Percentiles rank a stretch among this genome's conserved stretches.
Evolutionary conservation across 2,329 filamentous ascomycete genomes (phyloP).

Genomic region (Xylaria digitata): DNA sequence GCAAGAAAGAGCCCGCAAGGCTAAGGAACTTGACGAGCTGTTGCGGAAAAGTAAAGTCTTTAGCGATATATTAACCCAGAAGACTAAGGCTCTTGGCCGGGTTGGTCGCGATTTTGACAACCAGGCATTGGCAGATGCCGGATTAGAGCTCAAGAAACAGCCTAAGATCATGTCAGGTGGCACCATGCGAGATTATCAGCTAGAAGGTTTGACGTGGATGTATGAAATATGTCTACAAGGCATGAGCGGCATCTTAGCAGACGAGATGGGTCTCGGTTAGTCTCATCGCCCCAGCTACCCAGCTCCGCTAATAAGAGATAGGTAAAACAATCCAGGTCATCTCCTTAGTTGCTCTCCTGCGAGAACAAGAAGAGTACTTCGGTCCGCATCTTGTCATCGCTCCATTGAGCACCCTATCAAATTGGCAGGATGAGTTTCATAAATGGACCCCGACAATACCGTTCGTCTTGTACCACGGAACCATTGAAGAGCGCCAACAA

Average conservation of each 20-base stretch:
- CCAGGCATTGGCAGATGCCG: slow-evolving; percentile 69
- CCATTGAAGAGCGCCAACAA: slow-evolving; percentile 77
- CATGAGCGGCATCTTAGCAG: slow-evolving; percentile 89
- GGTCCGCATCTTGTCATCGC: slow-evolving; percentile 93
- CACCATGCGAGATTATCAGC: slow-evolving; percentile 91
- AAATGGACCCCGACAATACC: slow-evolving; percentile 92
- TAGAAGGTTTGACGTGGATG: slow-evolving; percentile 96
- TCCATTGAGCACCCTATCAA: slow-evolving; percentile 89
- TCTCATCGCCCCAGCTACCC: slow-evolving; percentile 15
- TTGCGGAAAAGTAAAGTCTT: slow-evolving; percentile 70
- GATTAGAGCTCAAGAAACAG: slow-evolving; percentile 84
- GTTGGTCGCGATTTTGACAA: slow-evolving; percentile 71
- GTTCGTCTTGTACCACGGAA: slow-evolving; percentile 90
- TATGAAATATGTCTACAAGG: slow-evolving; percentile 84
- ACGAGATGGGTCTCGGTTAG: slow-evolving; percentile 87
- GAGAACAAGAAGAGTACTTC: slow-evolving; percentile 83
- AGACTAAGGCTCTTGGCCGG: slow-evolving; percentile 70
- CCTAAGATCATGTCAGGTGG: slow-evolving; percentile 87
- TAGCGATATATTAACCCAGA: slow-evolving; percentile 71
- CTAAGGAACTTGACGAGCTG: slow-evolving; percentile 68
- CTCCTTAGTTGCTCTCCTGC: slow-evolving; percentile 83
- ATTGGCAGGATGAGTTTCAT: slow-evolving; percentile 95
- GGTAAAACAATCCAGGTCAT: slow-evolving; percentile 95
- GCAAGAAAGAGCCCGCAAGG: slow-evolving; percentile 67
- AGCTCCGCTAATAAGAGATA: slow-evolving; percentile 43